Evolutionary conservation across 352 stramenopile genomes (phyloP).

Genomic region (Phytophthora crassamura): DNA sequence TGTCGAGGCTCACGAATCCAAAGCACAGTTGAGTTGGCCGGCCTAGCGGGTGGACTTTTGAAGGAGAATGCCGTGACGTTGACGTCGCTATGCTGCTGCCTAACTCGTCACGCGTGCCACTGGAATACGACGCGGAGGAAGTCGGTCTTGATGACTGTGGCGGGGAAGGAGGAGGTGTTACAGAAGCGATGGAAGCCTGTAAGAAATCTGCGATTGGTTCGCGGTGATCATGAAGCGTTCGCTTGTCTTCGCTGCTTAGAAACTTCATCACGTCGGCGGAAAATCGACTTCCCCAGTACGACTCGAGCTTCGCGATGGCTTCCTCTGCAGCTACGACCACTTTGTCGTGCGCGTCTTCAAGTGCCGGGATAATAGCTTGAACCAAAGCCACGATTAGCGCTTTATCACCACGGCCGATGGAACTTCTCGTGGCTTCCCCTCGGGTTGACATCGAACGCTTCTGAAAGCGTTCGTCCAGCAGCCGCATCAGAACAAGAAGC

Average conservation of each 20-base stretch:
- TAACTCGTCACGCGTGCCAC: not conserved
- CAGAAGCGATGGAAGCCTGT: constrained; percentile 20
- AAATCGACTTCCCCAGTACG: constrained; percentile 58
- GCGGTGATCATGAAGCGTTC: constrained; percentile 55
- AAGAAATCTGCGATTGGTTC: constrained; percentile 63
- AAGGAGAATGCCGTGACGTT: constrained; percentile 23
- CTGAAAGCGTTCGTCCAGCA: constrained; percentile 68
- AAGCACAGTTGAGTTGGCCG: constrained; percentile 35
- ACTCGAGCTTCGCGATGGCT: constrained; percentile 64
- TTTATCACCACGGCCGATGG: constrained; percentile 51
- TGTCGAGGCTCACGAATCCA: constrained; percentile 52
- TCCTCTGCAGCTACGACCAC: constrained; percentile 75
- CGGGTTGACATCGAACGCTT: constrained; percentile 15
- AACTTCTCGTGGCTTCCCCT: constrained; percentile 19
- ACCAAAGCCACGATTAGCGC: constrained; percentile 60
- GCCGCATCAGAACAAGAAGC: constrained; percentile 48
- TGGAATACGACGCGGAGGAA: constrained; percentile 10
- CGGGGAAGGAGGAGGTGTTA: constrained; percentile 14
- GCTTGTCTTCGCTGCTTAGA: constrained; percentile 71
- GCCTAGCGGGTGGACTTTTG: constrained; percentile 24
- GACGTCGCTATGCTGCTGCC: not conserved
- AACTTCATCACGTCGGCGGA: constrained; percentile 52
- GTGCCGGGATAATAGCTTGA: constrained; percentile 61
- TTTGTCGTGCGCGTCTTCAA: constrained; percentile 66
- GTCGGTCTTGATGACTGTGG: constrained; percentile 15